Evolutionary conservation across 805 yeast species (phyloP).

Genomic region (Kuraishia piskuri): DNA sequence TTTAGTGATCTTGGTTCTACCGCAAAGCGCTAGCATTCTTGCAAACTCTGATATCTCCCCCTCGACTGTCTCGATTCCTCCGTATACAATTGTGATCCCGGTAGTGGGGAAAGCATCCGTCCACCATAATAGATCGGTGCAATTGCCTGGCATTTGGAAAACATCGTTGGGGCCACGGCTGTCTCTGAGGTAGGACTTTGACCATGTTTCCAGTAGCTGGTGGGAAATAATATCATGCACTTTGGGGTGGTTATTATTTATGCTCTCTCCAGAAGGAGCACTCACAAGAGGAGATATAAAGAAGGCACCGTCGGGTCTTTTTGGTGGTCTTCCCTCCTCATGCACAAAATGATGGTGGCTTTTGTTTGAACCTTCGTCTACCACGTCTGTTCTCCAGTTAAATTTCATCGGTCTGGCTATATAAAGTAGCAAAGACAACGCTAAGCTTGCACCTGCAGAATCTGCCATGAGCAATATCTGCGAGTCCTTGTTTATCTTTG

Average conservation of each 20-base stretch:
- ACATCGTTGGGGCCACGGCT: slow-evolving; percentile 7
- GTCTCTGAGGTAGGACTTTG: neutral
- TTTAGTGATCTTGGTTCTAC: slow-evolving; percentile 24
- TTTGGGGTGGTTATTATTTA: slow-evolving; percentile 12
- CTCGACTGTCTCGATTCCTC: slow-evolving; percentile 31
- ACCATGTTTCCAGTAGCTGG: slow-evolving; percentile 4
- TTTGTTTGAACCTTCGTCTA: neutral
- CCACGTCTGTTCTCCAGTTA: neutral
- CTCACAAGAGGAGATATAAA: slow-evolving; percentile 20
- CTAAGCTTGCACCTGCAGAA: slow-evolving; percentile 39
- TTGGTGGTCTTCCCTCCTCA: neutral
- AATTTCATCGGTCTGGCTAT: slow-evolving; percentile 20
- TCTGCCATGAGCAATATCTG: slow-evolving; percentile 33
- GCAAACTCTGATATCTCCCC: slow-evolving; percentile 27
- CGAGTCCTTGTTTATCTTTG: slow-evolving; percentile 15
- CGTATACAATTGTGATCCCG: slow-evolving; percentile 34
- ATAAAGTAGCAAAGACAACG: slow-evolving; percentile 27
- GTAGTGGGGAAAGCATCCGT: slow-evolving; percentile 27
- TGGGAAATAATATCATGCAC: slow-evolving; percentile 4
- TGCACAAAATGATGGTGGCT: neutral
- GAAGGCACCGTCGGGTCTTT: slow-evolving; percentile 10
- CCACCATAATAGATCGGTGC: slow-evolving; percentile 28
- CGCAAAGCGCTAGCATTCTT: slow-evolving; percentile 14
- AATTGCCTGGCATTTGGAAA: slow-evolving; percentile 24
- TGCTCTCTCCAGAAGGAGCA: slow-evolving; percentile 8